phyloP scores from a whole-genome alignment of 2,329 filamentous ascomycete genomes.

The Colletotrichum cereale region DNA sequence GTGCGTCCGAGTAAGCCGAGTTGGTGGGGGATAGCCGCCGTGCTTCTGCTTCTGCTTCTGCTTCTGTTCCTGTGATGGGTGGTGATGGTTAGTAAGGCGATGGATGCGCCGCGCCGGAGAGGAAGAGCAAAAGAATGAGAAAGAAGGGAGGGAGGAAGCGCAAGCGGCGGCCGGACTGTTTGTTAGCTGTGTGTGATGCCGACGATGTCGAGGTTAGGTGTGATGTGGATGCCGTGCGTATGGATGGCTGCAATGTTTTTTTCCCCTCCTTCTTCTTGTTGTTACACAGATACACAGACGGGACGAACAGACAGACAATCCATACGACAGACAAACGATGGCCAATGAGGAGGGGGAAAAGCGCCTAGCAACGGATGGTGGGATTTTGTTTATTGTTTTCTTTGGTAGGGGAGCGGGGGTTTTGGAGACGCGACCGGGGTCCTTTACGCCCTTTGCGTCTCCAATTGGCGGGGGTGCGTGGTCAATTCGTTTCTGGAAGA shows the following conservation, averaged over 20 bases:
- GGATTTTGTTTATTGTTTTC: constrained; percentile 49
- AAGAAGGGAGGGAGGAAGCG: constrained; percentile 1
- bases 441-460: not conserved
- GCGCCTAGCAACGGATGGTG: constrained; percentile 46
- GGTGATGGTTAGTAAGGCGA: constrained; percentile 30
- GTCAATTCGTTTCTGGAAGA: not conserved
- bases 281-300: not conserved
- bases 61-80: not conserved
- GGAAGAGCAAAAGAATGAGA: not conserved
- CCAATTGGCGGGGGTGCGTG: constrained; percentile 29
- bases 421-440: constrained; percentile 30
- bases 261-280: not conserved
- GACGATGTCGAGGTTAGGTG: constrained; percentile 14
- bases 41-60: not conserved
- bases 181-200: constrained; percentile 8
- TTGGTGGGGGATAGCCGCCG: not conserved
- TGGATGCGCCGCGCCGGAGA: constrained; percentile 23
- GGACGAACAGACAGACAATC: not conserved
- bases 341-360: constrained; percentile 5
- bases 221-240: constrained; percentile 4
- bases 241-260: constrained; percentile 1
- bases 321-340: not conserved
- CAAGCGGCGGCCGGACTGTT: not conserved
- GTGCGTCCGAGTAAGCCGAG: not conserved
- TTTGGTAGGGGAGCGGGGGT: too few species aligned